phyloP scores from a whole-genome alignment of 352 stramenopile genomes.

The Phytopythium oedochilum region DNA sequence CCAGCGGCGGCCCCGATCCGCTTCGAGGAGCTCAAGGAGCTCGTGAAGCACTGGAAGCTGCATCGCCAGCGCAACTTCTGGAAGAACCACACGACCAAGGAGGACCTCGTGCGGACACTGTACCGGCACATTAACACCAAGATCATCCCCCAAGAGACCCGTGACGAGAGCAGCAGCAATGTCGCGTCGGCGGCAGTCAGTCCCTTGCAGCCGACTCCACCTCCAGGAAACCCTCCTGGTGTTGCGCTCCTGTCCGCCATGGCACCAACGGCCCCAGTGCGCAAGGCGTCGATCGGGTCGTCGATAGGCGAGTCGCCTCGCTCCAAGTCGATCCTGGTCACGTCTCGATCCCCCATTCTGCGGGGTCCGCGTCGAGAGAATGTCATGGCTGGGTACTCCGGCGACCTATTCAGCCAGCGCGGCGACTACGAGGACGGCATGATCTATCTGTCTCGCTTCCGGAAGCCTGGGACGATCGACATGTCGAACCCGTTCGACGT shows the following conservation, averaged over 20 bases:
- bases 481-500: slow-evolving; percentile 13
- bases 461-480: slow-evolving; percentile 40
- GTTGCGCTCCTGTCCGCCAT: slow-evolving; percentile 1
- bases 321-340: slow-evolving; percentile 44
- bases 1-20: slow-evolving; percentile 72
- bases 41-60: slow-evolving; percentile 89
- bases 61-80: slow-evolving; percentile 88
- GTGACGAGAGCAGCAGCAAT: slow-evolving; percentile 32
- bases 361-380: slow-evolving; percentile 26
- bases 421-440: slow-evolving; percentile 84
- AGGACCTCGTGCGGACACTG: slow-evolving; percentile 81
- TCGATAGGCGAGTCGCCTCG: slow-evolving; percentile 39
- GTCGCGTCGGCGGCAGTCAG: not conserved
- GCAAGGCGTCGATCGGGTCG: slow-evolving; percentile 23
- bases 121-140: slow-evolving; percentile 88
- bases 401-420: slow-evolving; percentile 81
- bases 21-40: slow-evolving; percentile 89
- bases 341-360: slow-evolving; percentile 14
- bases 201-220: slow-evolving; percentile 10
- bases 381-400: slow-evolving; percentile 61
- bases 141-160: slow-evolving; percentile 62
- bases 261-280: slow-evolving; percentile 27
- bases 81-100: slow-evolving; percentile 87
- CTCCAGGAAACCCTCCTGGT: slow-evolving; percentile 1
- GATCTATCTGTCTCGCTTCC: slow-evolving; percentile 84